A percentile compares a stretch with the other conserved stretches of the same genome.
phyloP scores from a whole-genome alignment of 331 rosid species.

The Erythrophleum ivorense region DNA sequence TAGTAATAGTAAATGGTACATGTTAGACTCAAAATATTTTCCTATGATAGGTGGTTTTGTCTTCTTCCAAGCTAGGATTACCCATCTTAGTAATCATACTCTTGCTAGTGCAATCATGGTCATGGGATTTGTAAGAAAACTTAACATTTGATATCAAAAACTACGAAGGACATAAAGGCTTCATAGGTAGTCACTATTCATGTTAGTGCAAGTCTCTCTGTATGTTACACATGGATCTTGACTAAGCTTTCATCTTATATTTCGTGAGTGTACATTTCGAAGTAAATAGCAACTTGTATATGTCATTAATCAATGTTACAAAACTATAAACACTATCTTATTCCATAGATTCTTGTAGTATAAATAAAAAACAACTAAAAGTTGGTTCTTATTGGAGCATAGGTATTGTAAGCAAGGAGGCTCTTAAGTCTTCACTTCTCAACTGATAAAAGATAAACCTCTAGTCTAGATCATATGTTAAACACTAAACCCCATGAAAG shows the following conservation, averaged over 20 bases:
- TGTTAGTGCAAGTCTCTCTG: conserved; percentile 74
- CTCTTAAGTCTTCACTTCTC: not conserved
- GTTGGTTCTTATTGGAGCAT: conserved; percentile 2
- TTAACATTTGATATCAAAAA: conserved; percentile 70
- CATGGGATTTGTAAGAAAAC: conserved; percentile 56
- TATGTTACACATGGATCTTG: conserved; percentile 84
- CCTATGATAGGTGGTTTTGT: conserved; percentile 56
- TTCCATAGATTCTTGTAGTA: conserved; percentile 1
- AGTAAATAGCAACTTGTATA: conserved; percentile 45
- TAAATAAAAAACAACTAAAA: not conserved
- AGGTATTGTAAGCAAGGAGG: conserved; percentile 2
- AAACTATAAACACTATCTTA: conserved; percentile 1
- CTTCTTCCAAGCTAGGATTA: conserved; percentile 81
- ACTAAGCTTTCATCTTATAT: conserved; percentile 69
- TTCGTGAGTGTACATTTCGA: conserved; percentile 55
- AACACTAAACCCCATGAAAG: not conserved
- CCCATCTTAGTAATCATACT: conserved; percentile 95
- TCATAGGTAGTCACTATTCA: conserved; percentile 96
- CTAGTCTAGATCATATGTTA: not conserved
- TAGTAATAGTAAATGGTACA: too few relatives aligned
- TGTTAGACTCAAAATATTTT: too few relatives aligned
- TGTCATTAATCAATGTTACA: conserved; percentile 19
- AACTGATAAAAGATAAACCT: conserved; percentile 8
- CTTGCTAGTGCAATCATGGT: conserved; percentile 97
- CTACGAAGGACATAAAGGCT: conserved; percentile 84